These are phyloP conservation scores for Magnolia officinalis DNA, from an alignment of 164 flowering plant genomes.

Conservation along the genomic window DNA sequence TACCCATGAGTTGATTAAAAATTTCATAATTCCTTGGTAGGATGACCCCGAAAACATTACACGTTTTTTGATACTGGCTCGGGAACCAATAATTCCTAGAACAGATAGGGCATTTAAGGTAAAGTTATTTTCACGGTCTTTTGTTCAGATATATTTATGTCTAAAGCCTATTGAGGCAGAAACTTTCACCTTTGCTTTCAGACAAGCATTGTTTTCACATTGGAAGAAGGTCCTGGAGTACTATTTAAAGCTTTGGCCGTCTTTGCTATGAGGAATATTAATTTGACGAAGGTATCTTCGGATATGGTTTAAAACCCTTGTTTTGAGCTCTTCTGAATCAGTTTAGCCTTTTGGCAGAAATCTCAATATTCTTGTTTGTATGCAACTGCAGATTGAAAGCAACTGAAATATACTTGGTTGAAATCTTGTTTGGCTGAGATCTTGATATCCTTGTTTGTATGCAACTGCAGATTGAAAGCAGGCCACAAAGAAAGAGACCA, in stretches of 20 bases:
- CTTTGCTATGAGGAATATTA: conserved; percentile 79
- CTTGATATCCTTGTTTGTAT: conserved; percentile 7
- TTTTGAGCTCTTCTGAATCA: conserved; percentile 5
- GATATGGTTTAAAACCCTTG: neutral
- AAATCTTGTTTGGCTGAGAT: neutral
- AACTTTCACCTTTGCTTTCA: conserved; percentile 23
- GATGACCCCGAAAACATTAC: conserved; percentile 73
- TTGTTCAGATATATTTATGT: neutral
- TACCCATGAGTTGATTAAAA: conserved; percentile 6
- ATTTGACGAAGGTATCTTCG: conserved; percentile 72
- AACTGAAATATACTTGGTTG: conserved; percentile 6
- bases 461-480: conserved; percentile 79
- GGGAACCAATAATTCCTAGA: conserved; percentile 88
- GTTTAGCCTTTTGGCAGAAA: neutral
- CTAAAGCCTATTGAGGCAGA: neutral
- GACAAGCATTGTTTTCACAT: conserved; percentile 91
- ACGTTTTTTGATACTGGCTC: conserved; percentile 82
- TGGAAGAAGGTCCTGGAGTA: conserved; percentile 97
- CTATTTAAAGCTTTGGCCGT: conserved; percentile 92
- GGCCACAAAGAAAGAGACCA: conserved; percentile 78
- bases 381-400: conserved; percentile 74
- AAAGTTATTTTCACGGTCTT: conserved; percentile 3
- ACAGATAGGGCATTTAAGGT: conserved; percentile 71
- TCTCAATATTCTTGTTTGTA: conserved; percentile 5
- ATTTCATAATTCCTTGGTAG: conserved; percentile 32